These are phyloP conservation scores for Salix brachista DNA, from an alignment of 345 rosid genomes.

Conservation along the genomic window DNA sequence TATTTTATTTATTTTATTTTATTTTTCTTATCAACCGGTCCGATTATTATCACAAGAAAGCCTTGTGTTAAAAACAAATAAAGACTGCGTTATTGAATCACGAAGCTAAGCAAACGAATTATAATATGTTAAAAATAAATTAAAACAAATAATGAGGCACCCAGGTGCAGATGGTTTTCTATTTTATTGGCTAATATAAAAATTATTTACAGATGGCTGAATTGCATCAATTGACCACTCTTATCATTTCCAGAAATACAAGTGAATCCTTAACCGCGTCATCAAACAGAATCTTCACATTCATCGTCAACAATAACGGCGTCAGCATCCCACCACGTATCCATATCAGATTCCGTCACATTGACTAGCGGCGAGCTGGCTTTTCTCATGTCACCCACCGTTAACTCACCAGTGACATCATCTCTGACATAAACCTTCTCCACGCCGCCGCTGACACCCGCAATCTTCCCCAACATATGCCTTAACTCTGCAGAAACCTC, in stretches of 20 bases:
- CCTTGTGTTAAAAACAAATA: not conserved
- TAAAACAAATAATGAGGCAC: not conserved
- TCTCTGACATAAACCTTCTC: constrained; percentile 48
- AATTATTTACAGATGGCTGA: not conserved
- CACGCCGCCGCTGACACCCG: constrained; percentile 15
- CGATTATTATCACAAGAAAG: not conserved
- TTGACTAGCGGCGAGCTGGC: constrained; percentile 38
- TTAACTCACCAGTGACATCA: constrained; percentile 22
- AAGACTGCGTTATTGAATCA: not conserved
- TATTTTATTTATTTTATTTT: not conserved
- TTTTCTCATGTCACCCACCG: constrained; percentile 62
- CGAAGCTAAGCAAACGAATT: not conserved
- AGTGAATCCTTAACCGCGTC: not conserved
- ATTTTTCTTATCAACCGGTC: not conserved
- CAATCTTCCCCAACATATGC: constrained; percentile 36
- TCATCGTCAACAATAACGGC: constrained; percentile 30
- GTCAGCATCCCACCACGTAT: constrained; percentile 62
- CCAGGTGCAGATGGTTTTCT: not conserved
- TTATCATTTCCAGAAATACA: not conserved
- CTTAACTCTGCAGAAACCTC: constrained; percentile 63
- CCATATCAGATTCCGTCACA: constrained; percentile 38
- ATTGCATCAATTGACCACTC: not conserved
- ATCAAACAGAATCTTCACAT: not conserved
- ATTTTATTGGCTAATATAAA: not conserved
- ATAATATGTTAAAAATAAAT: not conserved